Evolutionary conservation across 169 alveolate species (phyloP), one percentile per base, ranked within the genome.

Genomic region (Babesia ovis): DNA sequence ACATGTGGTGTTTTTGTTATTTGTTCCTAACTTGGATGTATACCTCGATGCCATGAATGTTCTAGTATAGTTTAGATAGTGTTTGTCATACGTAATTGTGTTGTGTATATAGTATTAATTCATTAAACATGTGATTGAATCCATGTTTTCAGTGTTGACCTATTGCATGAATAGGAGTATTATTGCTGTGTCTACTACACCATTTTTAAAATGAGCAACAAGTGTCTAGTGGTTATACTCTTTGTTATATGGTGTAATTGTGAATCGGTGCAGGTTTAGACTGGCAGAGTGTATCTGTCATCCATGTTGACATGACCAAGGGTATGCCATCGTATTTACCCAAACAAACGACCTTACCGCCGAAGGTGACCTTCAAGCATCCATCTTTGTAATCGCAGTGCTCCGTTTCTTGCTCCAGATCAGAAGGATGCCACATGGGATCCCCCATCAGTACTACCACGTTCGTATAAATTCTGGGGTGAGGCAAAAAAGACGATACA

Each of bases 291-390:
- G 68, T 59, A 37, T 42, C 53, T 11, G 34, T 41, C 29, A 79
- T 14, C 87, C 87, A 79, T 25, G 45, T 29, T 32, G 42, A 29
- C 29, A 6, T 66, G 18, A 79, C 12, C 22, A 79, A 29, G 20
- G 87, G 87, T 23, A 79, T 46, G 12, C 87, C 87, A 3, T 68
- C 72, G 71, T 59, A 69, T n/a, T 54, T 43, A 6, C 83, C 87
- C 27, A 68, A 68, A 48, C 71, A 79, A 4, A 79, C 31, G 22
- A 43, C 29, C 20, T 59, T 69, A 0, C 64, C 64, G 6, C 82
- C 82, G 35, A 79, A 31, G 8, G 54, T 32, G 5, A 66, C 60
- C 34, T 22, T 6, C 18, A 57, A 9, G 31, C 46, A 29, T 25
- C 50, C 51, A 42, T 34, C 79, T 2, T 50, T 4, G 50, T 57